A percentile compares a stretch with the other conserved stretches of the same genome.
phyloP scores from a whole-genome alignment of 2,329 filamentous ascomycete species.

The Paraconiothyrium brasiliense region DNA sequence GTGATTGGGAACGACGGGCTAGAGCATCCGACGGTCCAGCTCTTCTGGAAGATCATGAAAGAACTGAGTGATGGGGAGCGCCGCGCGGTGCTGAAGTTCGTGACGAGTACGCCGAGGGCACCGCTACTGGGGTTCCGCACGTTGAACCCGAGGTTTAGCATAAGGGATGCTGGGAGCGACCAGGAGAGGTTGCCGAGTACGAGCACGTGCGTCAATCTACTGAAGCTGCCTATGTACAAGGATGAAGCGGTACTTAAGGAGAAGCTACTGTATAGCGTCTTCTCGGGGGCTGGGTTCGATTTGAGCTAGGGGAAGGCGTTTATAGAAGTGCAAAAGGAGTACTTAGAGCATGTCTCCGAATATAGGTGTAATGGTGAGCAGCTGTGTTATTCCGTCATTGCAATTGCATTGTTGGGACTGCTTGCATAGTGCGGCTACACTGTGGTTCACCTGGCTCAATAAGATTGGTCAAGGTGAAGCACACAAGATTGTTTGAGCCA shows the following conservation, averaged over 20 bases:
- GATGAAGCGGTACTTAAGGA: slow-evolving; percentile 71
- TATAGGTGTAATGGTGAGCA: no score
- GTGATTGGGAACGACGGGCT: slow-evolving; percentile 84
- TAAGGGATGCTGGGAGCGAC: slow-evolving; percentile 82
- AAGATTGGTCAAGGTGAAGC: no score
- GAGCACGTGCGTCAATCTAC: slow-evolving; percentile 93
- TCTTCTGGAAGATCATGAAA: slow-evolving; percentile 93
- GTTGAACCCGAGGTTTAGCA: slow-evolving; percentile 86
- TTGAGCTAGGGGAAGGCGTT: slow-evolving; percentile 38
- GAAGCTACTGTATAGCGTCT: slow-evolving; percentile 90
- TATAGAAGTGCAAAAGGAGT: no score
- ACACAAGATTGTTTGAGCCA: no score
- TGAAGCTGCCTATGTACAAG: slow-evolving; percentile 88
- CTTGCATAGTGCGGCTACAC: no score
- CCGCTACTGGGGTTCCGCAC: slow-evolving; percentile 89
- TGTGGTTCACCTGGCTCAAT: no score
- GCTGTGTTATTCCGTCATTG: no score
- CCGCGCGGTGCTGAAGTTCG: slow-evolving; percentile 90
- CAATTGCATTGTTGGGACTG: no score
- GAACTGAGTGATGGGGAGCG: slow-evolving; percentile 78
- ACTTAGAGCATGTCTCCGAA: no score
- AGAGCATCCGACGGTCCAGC: slow-evolving; percentile 84
- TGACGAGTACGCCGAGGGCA: slow-evolving; percentile 90
- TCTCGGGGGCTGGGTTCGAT: slow-evolving; percentile 92
- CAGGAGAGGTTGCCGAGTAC: slow-evolving; percentile 85